These are phyloP conservation scores for Fusarium vanettenii DNA, from an alignment of 2,329 filamentous ascomycete genomes.

Conservation along the genomic window DNA sequence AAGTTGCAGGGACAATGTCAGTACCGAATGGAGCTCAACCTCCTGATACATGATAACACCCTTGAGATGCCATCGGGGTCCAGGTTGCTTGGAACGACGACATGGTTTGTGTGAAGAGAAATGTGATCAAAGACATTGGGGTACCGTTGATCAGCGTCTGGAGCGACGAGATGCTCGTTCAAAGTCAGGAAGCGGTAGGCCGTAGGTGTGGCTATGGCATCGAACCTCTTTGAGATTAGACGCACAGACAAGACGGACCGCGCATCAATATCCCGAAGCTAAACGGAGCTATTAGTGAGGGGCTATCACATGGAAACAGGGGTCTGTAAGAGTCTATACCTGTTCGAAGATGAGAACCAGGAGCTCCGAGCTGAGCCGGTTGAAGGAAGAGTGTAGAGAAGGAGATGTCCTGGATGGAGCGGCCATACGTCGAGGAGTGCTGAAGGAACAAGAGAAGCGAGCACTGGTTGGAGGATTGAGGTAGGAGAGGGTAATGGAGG, in stretches of 20 bases:
- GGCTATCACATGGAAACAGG: background rate
- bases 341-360: constrained; percentile 56
- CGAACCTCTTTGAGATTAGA: constrained; percentile 53
- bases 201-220: constrained; percentile 57
- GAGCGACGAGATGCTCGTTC: constrained; percentile 51
- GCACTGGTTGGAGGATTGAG: constrained; percentile 21
- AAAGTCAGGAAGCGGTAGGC: constrained; percentile 54
- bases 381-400: constrained; percentile 26
- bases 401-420: constrained; percentile 10
- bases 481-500: constrained; percentile 33
- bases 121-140: constrained; percentile 51
- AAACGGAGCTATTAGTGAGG: constrained; percentile 22
- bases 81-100: constrained; percentile 55
- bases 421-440: constrained; percentile 38
- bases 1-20: background rate
- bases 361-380: constrained; percentile 57
- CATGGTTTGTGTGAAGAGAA: constrained; percentile 53
- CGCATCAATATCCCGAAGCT: constrained; percentile 55
- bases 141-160: constrained; percentile 47
- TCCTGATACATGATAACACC: constrained; percentile 50
- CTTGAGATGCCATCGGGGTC: constrained; percentile 50
- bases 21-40: constrained; percentile 56
- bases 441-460: constrained; percentile 10
- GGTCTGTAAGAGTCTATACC: constrained; percentile 43
- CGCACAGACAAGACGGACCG: constrained; percentile 50